Evolutionary conservation across 495 filamentous ascomycete genomes (phyloP).

Genomic region (Hypoxylon fragiforme): DNA sequence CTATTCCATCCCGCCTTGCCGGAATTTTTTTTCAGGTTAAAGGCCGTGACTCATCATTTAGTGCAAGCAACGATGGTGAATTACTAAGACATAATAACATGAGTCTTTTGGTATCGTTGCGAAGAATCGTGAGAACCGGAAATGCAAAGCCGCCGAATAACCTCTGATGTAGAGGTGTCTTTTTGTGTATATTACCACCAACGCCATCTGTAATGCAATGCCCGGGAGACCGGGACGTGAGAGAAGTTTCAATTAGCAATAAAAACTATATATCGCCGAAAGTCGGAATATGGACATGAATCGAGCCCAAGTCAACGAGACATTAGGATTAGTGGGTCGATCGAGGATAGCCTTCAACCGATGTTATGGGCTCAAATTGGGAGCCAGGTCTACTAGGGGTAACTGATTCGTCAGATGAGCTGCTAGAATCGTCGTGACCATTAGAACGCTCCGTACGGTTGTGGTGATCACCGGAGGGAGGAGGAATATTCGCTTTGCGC

Average conservation of each 20-base stretch:
- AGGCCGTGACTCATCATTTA: conserved; percentile 30
- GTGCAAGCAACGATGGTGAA: conserved; percentile 33
- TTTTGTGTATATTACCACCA: conserved; percentile 41
- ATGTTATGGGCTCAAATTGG: conserved; percentile 19
- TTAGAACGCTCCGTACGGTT: conserved; percentile 18
- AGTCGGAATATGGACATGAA: conserved; percentile 30
- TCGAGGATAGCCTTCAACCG: conserved; percentile 22
- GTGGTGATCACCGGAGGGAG: conserved; percentile 30
- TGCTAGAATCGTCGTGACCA: conserved; percentile 37
- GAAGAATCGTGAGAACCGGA: conserved; percentile 36
- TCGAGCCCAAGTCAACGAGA: conserved; percentile 24
- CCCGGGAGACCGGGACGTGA: conserved; percentile 15
- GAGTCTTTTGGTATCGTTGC: conserved; percentile 43
- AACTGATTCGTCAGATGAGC: conserved; percentile 37
- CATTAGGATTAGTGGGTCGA: conserved; percentile 32
- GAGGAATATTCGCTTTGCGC: conserved; percentile 47
- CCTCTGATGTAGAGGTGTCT: conserved; percentile 30
- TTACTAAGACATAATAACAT: conserved; percentile 35
- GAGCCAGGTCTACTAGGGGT: conserved; percentile 12
- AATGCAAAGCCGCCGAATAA: conserved; percentile 32
- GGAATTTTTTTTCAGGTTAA: conserved; percentile 20
- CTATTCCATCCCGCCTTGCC: conserved; percentile 32
- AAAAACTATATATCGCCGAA: conserved; percentile 32
- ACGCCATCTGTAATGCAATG: conserved; percentile 39
- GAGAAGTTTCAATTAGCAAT: conserved; percentile 35